Evolutionary conservation across 495 filamentous ascomycete genomes (phyloP).

Genomic region (Podospora bellae-mahoneyi): DNA sequence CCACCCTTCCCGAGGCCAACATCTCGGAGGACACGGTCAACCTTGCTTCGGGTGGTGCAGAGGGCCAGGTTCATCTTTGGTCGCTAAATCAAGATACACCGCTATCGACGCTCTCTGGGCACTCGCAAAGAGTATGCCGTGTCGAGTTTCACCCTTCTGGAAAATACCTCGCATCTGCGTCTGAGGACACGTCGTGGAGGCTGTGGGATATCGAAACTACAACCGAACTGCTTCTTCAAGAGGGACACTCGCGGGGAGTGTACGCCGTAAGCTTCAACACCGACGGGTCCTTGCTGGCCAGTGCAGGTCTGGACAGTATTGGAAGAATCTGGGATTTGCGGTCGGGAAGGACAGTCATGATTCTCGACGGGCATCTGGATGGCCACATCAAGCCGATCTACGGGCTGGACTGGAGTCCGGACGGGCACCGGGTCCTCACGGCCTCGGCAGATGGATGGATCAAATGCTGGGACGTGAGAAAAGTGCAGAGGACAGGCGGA

Average conservation of each 20-base stretch:
- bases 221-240: constrained; percentile 82
- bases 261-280: constrained; percentile 84
- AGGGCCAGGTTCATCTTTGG: constrained; percentile 89
- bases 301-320: constrained; percentile 87
- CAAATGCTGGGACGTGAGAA: constrained; percentile 95
- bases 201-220: constrained; percentile 89
- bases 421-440: constrained; percentile 83
- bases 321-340: constrained; percentile 96
- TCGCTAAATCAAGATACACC: constrained; percentile 79
- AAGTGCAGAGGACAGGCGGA: constrained; percentile 74
- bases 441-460: constrained; percentile 94
- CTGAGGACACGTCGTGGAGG: constrained; percentile 94
- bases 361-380: constrained; percentile 76
- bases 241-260: constrained; percentile 91
- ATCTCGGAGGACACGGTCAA: constrained; percentile 75
- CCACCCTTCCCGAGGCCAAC: constrained; percentile 66
- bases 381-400: constrained; percentile 92
- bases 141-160: constrained; percentile 95
- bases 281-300: constrained; percentile 86
- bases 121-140: constrained; percentile 81
- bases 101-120: constrained; percentile 76
- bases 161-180: constrained; percentile 84
- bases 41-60: constrained; percentile 85
- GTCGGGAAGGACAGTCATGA: constrained; percentile 91
- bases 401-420: constrained; percentile 84